Conservation (phyloP, 78 protist genomes). For the Protostelium mycophagum region DNA sequence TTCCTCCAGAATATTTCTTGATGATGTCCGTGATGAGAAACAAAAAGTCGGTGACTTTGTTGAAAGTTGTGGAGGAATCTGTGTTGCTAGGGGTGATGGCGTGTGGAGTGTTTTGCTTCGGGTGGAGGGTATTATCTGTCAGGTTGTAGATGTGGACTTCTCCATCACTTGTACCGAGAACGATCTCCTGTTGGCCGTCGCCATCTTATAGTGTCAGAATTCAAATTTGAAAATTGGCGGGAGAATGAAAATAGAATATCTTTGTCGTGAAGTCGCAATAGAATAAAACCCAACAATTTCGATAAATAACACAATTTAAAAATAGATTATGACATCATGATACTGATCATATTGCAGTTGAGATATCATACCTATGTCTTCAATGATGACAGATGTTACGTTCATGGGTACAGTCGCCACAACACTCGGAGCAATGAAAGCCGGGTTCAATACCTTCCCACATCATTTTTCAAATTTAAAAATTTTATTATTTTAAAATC, state of each 20-base stretch:
- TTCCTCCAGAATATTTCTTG: background rate
- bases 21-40: background rate
- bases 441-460: background rate
- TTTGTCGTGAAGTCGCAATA: too few species aligned
- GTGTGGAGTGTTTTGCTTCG: background rate
- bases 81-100: background rate
- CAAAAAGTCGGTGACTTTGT: background rate
- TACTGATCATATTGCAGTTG: too few species aligned
- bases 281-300: too few species aligned
- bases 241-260: too few species aligned
- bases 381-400: background rate
- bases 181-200: background rate
- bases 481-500: too few species aligned
- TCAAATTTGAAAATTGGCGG: too few species aligned
- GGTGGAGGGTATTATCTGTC: too few species aligned
- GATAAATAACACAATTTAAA: too few species aligned
- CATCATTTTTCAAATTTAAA: too few species aligned
- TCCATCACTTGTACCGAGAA: background rate
- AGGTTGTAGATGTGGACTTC: background rate
- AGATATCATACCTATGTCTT: background rate
- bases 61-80: background rate
- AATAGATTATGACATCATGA: background rate
- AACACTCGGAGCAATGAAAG: background rate
- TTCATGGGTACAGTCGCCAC: background rate
- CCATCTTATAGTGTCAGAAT: background rate